Base-by-base conservation (phyloP, 1,139 yeast genomes). In the Geotrichum reessii region DNA sequence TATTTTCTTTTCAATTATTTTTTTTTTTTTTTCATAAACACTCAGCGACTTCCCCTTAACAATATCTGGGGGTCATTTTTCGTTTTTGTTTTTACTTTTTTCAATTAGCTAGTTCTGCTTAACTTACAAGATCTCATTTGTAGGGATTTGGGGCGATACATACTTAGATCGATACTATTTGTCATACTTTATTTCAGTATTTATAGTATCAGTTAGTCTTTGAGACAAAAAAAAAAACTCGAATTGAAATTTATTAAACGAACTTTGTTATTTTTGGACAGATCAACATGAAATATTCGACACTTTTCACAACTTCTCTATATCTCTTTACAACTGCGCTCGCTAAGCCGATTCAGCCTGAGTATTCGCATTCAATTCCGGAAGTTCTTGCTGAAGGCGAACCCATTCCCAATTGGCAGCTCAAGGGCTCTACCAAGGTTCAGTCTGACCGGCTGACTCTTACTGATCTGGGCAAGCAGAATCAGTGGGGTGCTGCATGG, bases 401-500 rank as follows among this genome's bases (percentile, higher is more conserved):
- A 24, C 49, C 55, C 24, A 53, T 60, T 31, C 53, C 40, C 24
- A 53, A 55, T 25, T 60, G 62, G 62, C 50, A 25, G 12, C 50
- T 53, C 3, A 42, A 51, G n/a, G 62, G 59, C 14, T 31, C 54
- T 12, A 33, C 56, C 14, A 46, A 52, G 14, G 60, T 57, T 12
- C 40, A 33, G 27, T 42, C 63, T 4, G 65, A 64, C 27, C 60
- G 62, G 22, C 55, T 65, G 22, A 55, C 61, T n/a, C 61, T 71
- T 22, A 67, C 74, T 1, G 57, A 67, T 8, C 63, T 65, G 22
- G 67, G 67, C 12, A 57, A 58, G 42, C 63, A 63, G 22, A 62
- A 65, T 52, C 67, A 66, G 57, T 56, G 58, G 2, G 74, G 75
- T 12, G 61, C 74, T 3, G 62, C 74, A 8, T 74, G 78, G 76